These are phyloP conservation scores for Pythium monospermum DNA, from an alignment of 352 stramenopile species.

Conservation along the genomic window DNA sequence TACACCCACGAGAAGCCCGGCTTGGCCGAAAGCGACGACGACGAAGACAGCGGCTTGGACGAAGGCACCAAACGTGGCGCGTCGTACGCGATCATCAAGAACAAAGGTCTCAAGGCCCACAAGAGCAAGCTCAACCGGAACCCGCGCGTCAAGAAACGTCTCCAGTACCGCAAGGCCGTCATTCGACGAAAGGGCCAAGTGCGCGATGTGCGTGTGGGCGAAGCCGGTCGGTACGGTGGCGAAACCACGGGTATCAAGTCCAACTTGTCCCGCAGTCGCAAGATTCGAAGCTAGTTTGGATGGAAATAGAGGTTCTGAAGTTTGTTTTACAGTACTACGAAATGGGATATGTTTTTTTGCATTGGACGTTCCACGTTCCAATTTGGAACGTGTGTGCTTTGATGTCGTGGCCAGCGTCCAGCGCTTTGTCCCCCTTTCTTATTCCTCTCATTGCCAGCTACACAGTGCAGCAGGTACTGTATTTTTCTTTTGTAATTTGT, in stretches of 20 bases:
- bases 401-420: too few species aligned
- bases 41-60: constrained; percentile 60
- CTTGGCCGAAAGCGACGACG: constrained; percentile 36
- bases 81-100: constrained; percentile 96
- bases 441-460: too few species aligned
- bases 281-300: constrained; percentile 73
- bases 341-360: too few species aligned
- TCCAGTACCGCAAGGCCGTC: constrained; percentile 97
- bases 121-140: constrained; percentile 99
- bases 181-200: constrained; percentile 97
- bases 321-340: too few species aligned
- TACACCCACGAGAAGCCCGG: constrained; percentile 68
- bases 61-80: constrained; percentile 89
- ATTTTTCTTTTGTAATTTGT: not conserved
- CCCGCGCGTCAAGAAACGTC: constrained; percentile 97
- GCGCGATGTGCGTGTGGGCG: constrained; percentile 86
- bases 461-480: too few species aligned
- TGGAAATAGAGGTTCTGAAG: too few species aligned
- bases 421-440: too few species aligned
- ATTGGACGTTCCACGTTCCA: too few species aligned
- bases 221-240: constrained; percentile 83
- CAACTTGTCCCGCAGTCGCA: constrained; percentile 86
- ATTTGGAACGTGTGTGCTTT: too few species aligned
- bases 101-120: constrained; percentile 96
- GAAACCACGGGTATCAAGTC: constrained; percentile 89